Base-by-base conservation (phyloP, 2,329 filamentous ascomycete species). In the Ascochyta pisi region DNA sequence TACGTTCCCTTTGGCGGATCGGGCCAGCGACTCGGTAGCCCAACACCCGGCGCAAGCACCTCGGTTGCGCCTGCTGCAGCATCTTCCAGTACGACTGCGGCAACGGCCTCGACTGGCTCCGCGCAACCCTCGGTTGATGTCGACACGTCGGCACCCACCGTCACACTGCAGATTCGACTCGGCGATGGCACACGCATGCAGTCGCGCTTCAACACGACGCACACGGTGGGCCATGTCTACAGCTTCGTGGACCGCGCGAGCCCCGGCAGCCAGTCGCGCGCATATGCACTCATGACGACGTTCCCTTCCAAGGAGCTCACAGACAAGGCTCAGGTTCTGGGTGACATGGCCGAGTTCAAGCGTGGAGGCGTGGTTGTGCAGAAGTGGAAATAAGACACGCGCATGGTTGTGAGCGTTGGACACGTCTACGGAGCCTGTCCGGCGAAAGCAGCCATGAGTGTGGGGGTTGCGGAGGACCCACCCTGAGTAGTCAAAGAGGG, bases 281-380 rank as follows among this genome's bases (percentile, higher is more conserved):
- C 82, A 4, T 95, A 89, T 82, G 88, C 91, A 3, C 79, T 96
- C 39, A 89, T 89, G 61, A 95, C 91, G 0, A 94, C 90, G 0
- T 95, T 95, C 75, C 91, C 91, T 4, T 91, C 86, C 69, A 92
- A 91, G 77, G 89, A 94, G 50, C 84, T 94, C 61, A 87, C 83
- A 2, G 89, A 95, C 67, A 88, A 87, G 74, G 67, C 71, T 42
- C 74, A 71, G 61, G 77, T 70, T 51, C 66, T 80, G 58, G 81
- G 77, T 38, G 82, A 82, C 47, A 74, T 82, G 69, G 58, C 71
- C 3, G 80, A 82, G 57, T 80, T 82, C 66, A 81, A 81, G 76
- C 74, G 81, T 13, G 82, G 82, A 23, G 82, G 81, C 1, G 80
- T 82, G n/a, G 79, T 84, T 31, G 81, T 84, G 55, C 82, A 84